A percentile compares a stretch with the other conserved stretches of the same genome.
phyloP scores from a whole-genome alignment of 495 filamentous ascomycete species.

The Glonium stellatum region DNA sequence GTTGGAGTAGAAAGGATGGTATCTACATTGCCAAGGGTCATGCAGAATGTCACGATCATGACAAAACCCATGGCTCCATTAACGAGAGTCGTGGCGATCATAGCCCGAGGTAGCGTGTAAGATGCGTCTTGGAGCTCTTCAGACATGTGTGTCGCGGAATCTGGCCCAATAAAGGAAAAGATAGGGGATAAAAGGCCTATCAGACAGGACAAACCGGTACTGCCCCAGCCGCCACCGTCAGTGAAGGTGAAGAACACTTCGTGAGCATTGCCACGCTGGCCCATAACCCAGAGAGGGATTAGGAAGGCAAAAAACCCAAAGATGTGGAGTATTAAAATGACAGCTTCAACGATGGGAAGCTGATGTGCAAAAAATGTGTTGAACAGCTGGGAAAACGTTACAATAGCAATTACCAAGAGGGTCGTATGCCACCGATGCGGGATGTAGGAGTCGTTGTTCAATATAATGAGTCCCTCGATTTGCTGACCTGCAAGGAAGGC shows the following conservation, averaged over 20 bases:
- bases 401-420: slow-evolving; percentile 34
- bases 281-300: slow-evolving; percentile 51
- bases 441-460: slow-evolving; percentile 16
- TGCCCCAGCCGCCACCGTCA: slow-evolving; percentile 50
- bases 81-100: slow-evolving; percentile 29
- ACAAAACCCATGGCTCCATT: slow-evolving; percentile 32
- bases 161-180: slow-evolving; percentile 37
- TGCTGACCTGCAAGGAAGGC: slow-evolving; percentile 49
- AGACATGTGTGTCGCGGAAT: slow-evolving; percentile 33
- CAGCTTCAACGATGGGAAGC: slow-evolving; percentile 50
- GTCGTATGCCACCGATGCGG: slow-evolving; percentile 17
- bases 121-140: slow-evolving; percentile 35
- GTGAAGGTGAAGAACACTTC: slow-evolving; percentile 44
- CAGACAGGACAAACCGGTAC: slow-evolving; percentile 46
- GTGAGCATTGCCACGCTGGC: slow-evolving; percentile 40
- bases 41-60: slow-evolving; percentile 24
- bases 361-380: slow-evolving; percentile 49
- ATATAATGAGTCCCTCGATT: slow-evolving; percentile 33
- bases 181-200: slow-evolving; percentile 50
- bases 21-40: slow-evolving; percentile 42
- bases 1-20: slow-evolving; percentile 33
- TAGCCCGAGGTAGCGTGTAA: slow-evolving; percentile 28
- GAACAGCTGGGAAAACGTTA: slow-evolving; percentile 44
- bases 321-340: slow-evolving; percentile 56
- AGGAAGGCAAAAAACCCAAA: slow-evolving; percentile 56